Percentiles rank a stretch among this genome's conserved stretches.
phyloP scores from a whole-genome alignment of 176 grass and related monocot genomes.

The Zizania latifolia region DNA sequence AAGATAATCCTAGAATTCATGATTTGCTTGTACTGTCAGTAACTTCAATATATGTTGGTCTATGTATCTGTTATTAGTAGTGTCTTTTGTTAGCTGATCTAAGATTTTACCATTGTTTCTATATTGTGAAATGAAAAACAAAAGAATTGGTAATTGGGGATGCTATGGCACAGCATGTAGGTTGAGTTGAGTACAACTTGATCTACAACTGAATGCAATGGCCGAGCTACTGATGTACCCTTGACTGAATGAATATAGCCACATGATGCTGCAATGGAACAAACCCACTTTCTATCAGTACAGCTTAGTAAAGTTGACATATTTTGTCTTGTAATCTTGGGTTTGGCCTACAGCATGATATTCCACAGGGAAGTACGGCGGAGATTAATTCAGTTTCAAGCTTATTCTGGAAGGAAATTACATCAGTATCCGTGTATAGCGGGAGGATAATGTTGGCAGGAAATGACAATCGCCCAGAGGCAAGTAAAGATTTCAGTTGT shows the following conservation, averaged over 20 bases:
- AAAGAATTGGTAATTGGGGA: background rate
- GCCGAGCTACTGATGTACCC: background rate
- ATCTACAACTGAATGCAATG: background rate
- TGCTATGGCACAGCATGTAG: background rate
- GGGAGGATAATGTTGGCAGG: background rate
- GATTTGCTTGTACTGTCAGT: background rate
- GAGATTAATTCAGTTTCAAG: background rate
- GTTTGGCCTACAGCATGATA: background rate
- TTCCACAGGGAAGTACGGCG: background rate
- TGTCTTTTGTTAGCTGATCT: background rate
- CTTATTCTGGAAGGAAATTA: background rate
- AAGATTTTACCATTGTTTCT: background rate
- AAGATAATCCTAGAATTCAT: too few species aligned
- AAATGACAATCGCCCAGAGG: background rate
- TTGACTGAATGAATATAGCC: background rate
- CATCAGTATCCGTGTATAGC: background rate
- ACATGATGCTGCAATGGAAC: slow-evolving; percentile 12
- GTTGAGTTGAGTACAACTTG: background rate
- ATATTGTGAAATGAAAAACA: background rate
- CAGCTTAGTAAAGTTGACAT: background rate
- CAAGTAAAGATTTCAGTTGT: background rate
- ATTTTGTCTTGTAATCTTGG: background rate
- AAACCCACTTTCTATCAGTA: background rate
- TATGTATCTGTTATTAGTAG: background rate
- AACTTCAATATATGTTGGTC: background rate